These are phyloP conservation scores for Earliella scabrosa DNA, from an alignment of 1,284 basidiomycete genomes.

Conservation along the genomic window DNA sequence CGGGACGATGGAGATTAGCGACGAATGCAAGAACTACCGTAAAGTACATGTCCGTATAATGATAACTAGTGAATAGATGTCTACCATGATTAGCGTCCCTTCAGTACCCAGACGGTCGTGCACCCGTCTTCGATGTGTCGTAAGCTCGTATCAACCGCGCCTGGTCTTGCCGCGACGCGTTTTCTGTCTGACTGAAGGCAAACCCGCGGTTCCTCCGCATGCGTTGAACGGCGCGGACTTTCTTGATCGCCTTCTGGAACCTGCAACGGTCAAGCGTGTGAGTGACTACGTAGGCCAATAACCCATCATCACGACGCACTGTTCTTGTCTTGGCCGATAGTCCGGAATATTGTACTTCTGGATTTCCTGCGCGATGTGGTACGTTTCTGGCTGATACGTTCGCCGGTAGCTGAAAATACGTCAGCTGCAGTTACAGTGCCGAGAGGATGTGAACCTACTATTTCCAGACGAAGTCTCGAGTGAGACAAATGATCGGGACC, in stretches of 20 bases:
- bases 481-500: conserved; percentile 87
- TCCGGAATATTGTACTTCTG: conserved; percentile 99
- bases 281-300: too few species aligned
- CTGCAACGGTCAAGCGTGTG: conserved; percentile 46
- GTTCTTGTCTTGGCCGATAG: conserved; percentile 96
- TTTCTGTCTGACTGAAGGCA: conserved; percentile 95
- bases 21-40: conserved; percentile 23
- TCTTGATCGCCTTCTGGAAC: conserved; percentile 98
- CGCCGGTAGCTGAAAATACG: conserved; percentile 73
- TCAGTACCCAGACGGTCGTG: conserved; percentile 74
- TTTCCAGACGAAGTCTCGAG: conserved; percentile 96
- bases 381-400: conserved; percentile 89
- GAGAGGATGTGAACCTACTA: conserved; percentile 60
- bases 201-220: conserved; percentile 95
- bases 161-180: conserved; percentile 82
- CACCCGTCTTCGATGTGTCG: conserved; percentile 80
- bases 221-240: conserved; percentile 93
- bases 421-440: conserved; percentile 1
- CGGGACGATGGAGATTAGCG: conserved; percentile 12
- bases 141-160: conserved; percentile 87
- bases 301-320: conserved; percentile 61
- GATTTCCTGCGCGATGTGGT: conserved; percentile 97
- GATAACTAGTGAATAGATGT: conserved; percentile 23
- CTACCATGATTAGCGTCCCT: not conserved
- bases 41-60: conserved; percentile 37